Conservation (phyloP, 2,329 filamentous ascomycete species). For the Colletotrichum neosansevieriae region DNA sequence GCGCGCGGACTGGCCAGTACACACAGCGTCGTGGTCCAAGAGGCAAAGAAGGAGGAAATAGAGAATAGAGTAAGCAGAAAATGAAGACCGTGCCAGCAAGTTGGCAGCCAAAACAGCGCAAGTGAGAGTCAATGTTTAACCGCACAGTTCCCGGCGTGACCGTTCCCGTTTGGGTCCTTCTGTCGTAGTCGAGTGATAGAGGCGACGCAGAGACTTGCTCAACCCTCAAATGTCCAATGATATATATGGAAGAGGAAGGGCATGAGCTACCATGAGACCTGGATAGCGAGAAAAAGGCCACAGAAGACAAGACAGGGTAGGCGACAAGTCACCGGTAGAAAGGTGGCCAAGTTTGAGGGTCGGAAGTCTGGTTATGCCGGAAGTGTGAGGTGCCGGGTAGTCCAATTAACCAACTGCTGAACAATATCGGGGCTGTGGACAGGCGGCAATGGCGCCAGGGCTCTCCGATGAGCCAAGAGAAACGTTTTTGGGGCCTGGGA, state of each 20-base stretch:
- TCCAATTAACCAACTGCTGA: conserved; percentile 6
- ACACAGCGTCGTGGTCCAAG: not conserved
- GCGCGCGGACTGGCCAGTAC: not conserved
- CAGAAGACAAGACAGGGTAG: conserved; percentile 14
- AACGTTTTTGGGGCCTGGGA: not conserved
- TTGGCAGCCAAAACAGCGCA: not conserved
- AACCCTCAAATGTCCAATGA: conserved; percentile 20
- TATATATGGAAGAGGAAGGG: conserved; percentile 26
- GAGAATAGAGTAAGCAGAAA: not conserved
- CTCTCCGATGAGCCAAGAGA: conserved; percentile 2
- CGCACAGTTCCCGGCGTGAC: conserved; percentile 15
- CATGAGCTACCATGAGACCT: conserved; percentile 12
- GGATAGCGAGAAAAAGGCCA: not conserved
- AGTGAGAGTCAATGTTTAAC: conserved; percentile 5
- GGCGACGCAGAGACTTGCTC: conserved; percentile 24
- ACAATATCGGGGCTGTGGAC: conserved; percentile 26
- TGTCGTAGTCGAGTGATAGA: conserved; percentile 10
- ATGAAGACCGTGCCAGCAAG: not conserved
- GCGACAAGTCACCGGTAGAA: conserved; percentile 19
- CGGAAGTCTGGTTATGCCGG: conserved; percentile 19
- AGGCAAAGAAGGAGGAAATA: not conserved
- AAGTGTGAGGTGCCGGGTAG: conserved; percentile 5
- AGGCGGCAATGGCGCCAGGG: conserved; percentile 18
- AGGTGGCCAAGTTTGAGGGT: conserved; percentile 33
- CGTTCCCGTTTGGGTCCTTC: conserved; percentile 30